These are phyloP conservation scores for Ettlia oleoabundans DNA, from an alignment of 139 green algal genomes.

Conservation along the genomic window DNA sequence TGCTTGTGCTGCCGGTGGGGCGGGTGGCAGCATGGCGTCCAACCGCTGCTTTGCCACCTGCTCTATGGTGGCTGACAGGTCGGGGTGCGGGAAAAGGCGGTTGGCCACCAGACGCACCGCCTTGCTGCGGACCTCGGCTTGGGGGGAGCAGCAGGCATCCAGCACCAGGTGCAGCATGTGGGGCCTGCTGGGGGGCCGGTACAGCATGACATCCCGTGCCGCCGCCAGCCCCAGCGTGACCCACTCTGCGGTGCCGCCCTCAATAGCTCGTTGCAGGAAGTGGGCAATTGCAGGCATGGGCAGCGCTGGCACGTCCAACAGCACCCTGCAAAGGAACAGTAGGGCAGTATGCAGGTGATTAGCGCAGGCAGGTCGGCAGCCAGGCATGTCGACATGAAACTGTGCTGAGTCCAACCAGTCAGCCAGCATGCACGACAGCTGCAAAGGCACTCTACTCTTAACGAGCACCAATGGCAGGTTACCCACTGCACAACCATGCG, in stretches of 20 bases:
- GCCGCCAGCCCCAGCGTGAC: constrained; percentile 54
- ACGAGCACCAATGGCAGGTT: too few relatives aligned
- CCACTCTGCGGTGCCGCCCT: constrained; percentile 56
- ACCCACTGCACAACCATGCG: too few relatives aligned
- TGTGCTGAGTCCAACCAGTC: not conserved
- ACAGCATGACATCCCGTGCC: constrained; percentile 54
- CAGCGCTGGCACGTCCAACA: constrained; percentile 65
- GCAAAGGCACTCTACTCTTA: too few relatives aligned
- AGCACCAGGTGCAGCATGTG: constrained; percentile 58
- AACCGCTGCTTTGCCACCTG: constrained; percentile 49
- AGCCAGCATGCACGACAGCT: too few relatives aligned
- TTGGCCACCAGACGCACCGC: constrained; percentile 68
- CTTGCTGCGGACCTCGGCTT: constrained; percentile 46
- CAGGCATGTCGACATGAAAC: not conserved
- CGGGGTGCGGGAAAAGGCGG: constrained; percentile 57
- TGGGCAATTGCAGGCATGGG: constrained; percentile 39
- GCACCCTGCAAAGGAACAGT: constrained; percentile 17
- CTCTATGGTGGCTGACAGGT: constrained; percentile 51
- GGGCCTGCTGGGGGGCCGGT: constrained; percentile 50
- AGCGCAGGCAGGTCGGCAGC: not conserved
- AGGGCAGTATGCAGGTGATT: not conserved
- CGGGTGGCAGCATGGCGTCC: constrained; percentile 17
- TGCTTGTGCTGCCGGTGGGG: not conserved
- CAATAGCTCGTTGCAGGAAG: constrained; percentile 53
- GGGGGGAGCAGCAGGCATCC: constrained; percentile 34